A percentile compares a stretch with the other conserved stretches of the same genome.
Evolutionary conservation across 352 stramenopile genomes (phyloP).

Genomic region (Pythium folliculosum): DNA sequence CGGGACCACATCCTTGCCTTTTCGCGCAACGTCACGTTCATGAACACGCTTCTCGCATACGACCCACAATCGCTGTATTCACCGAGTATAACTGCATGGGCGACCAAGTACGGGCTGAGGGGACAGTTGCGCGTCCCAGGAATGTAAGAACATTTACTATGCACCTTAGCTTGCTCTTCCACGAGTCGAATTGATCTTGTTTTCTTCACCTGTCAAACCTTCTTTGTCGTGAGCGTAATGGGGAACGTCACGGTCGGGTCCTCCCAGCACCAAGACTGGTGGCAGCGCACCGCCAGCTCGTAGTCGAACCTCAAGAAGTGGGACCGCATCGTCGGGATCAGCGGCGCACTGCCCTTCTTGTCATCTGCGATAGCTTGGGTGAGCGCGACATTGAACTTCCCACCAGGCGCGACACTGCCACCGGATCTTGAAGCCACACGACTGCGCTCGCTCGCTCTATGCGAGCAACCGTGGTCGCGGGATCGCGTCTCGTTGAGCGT

Average conservation of each 20-base stretch:
- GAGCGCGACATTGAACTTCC: background rate
- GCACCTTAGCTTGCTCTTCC: no score
- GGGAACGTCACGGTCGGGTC: background rate
- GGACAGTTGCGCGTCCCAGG: background rate
- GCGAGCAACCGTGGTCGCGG: no score
- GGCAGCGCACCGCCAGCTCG: background rate
- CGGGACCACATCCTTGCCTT: background rate
- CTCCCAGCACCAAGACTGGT: background rate
- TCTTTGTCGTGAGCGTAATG: background rate
- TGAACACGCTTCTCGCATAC: background rate
- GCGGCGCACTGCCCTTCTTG: background rate
- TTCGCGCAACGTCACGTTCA: background rate
- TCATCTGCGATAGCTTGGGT: background rate
- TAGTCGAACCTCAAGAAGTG: background rate
- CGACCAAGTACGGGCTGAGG: background rate
- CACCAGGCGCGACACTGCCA: background rate
- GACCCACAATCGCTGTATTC: background rate
- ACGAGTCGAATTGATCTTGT: no score
- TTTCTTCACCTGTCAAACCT: no score
- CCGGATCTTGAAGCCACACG: background rate
- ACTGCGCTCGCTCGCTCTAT: background rate
- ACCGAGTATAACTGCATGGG: background rate
- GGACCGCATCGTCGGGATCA: background rate
- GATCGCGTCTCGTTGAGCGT: background rate
- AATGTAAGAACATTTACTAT: no score